These are phyloP conservation scores for Hippophae gyantsensis DNA, from an alignment of 306 rosid species.

Conservation along the genomic window DNA sequence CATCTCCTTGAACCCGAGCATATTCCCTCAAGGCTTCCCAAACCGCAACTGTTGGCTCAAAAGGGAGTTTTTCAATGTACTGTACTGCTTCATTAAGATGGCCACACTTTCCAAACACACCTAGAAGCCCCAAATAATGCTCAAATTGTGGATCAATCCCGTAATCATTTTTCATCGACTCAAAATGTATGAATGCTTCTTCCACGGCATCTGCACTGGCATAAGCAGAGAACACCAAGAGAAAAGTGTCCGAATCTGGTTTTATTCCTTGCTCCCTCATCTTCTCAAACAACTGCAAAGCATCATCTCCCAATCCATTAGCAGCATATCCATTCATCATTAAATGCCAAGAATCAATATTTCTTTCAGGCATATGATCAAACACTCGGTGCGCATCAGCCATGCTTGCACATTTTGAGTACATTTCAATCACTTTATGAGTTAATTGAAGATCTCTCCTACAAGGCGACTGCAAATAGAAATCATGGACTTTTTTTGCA, in stretches of 20 bases:
- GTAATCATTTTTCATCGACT: slow-evolving; percentile 55
- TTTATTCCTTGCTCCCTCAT: slow-evolving; percentile 59
- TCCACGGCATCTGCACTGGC: slow-evolving; percentile 81
- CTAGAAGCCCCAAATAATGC: slow-evolving; percentile 70
- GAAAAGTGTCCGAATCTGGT: slow-evolving; percentile 60
- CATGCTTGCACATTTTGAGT: slow-evolving; percentile 65
- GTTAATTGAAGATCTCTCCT: slow-evolving; percentile 52
- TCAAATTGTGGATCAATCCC: slow-evolving; percentile 44
- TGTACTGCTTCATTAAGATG: slow-evolving; percentile 66
- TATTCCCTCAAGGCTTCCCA: slow-evolving; percentile 59
- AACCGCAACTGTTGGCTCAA: slow-evolving; percentile 41
- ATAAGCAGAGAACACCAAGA: slow-evolving; percentile 59
- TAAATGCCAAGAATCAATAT: slow-evolving; percentile 68
- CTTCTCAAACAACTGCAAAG: slow-evolving; percentile 66
- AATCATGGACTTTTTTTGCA: slow-evolving; percentile 72
- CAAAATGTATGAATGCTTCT: slow-evolving; percentile 62
- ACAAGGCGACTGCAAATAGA: slow-evolving; percentile 56
- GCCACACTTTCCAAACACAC: slow-evolving; percentile 72
- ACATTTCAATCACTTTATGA: slow-evolving; percentile 68
- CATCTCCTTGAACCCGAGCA: slow-evolving; percentile 72
- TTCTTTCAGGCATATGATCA: slow-evolving; percentile 65
- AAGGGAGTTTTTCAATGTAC: slow-evolving; percentile 47
- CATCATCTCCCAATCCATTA: slow-evolving; percentile 76
- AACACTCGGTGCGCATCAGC: slow-evolving; percentile 79
- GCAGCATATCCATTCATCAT: slow-evolving; percentile 63